Evolutionary conservation across 2,329 filamentous ascomycete genomes (phyloP).

Genomic region (Aspergillus clavatus): DNA sequence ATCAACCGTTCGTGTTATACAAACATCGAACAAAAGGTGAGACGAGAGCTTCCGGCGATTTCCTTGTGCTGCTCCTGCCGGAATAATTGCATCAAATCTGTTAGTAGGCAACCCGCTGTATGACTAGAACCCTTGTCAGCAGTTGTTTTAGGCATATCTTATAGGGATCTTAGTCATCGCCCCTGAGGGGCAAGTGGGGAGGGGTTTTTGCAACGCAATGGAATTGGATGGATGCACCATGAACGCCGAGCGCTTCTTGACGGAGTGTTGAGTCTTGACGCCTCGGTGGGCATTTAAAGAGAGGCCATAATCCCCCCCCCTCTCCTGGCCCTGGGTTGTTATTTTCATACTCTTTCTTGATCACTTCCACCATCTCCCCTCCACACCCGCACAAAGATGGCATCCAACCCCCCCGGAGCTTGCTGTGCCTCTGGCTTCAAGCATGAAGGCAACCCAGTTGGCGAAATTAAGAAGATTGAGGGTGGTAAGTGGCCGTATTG

Average conservation of each 20-base stretch:
- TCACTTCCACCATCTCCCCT: not conserved
- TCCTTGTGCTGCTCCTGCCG: too few species aligned
- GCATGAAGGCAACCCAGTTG: constrained; percentile 48
- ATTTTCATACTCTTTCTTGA: too few species aligned
- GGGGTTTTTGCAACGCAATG: not conserved
- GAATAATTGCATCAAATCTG: too few species aligned
- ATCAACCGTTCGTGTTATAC: too few species aligned
- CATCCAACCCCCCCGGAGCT: constrained; percentile 46
- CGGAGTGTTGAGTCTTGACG: too few species aligned
- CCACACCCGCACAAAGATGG: constrained; percentile 35
- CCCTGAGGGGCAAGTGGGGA: constrained; percentile 3
- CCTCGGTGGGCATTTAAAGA: constrained; percentile 7
- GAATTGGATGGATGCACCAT: not conserved
- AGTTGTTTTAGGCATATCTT: not conserved
- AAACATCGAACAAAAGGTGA: too few species aligned
- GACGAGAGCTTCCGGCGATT: too few species aligned
- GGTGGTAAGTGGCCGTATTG: constrained; percentile 34
- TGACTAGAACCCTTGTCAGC: not conserved
- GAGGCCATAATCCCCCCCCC: constrained; percentile 4
- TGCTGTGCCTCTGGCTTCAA: constrained; percentile 49
- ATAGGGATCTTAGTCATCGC: not conserved
- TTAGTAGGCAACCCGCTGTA: too few species aligned
- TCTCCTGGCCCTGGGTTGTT: too few species aligned
- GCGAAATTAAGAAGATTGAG: constrained; percentile 45
- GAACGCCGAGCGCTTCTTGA: too few species aligned